phyloP scores from a whole-genome alignment of 495 filamentous ascomycete species.

The Margaritispora aquatica region DNA sequence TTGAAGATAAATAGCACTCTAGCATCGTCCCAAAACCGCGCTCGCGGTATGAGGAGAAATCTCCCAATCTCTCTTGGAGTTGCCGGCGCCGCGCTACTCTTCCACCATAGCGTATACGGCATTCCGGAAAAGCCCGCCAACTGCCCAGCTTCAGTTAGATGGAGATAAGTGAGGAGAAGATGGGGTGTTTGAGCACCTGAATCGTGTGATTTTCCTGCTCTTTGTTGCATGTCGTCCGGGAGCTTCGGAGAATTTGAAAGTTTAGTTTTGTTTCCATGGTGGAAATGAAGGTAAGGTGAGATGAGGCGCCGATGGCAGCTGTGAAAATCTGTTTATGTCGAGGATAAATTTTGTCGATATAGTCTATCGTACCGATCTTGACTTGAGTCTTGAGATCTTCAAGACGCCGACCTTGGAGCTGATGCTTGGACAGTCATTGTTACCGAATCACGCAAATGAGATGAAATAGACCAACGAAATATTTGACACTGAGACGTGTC shows the following conservation, averaged over 20 bases:
- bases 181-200: neutral
- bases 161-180: neutral
- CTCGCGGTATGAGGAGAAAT: neutral
- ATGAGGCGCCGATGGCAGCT: neutral
- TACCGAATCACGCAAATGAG: no score
- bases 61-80: neutral
- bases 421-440: no score
- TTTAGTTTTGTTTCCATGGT: neutral
- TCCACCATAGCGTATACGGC: neutral
- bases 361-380: no score
- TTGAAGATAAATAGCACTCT: no score
- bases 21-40: neutral
- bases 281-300: neutral
- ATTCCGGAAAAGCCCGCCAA: neutral
- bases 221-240: neutral
- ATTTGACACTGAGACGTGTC: no score
- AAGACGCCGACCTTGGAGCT: no score
- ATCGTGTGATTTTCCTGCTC: neutral
- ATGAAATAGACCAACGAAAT: no score
- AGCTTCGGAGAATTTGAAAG: neutral
- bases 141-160: neutral
- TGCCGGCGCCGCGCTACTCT: neutral
- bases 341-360: no score
- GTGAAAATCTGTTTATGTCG: neutral
- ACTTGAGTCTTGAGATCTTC: no score